phyloP scores from a whole-genome alignment of 495 filamentous ascomycete genomes.

The Pseudevernia furfuracea region DNA sequence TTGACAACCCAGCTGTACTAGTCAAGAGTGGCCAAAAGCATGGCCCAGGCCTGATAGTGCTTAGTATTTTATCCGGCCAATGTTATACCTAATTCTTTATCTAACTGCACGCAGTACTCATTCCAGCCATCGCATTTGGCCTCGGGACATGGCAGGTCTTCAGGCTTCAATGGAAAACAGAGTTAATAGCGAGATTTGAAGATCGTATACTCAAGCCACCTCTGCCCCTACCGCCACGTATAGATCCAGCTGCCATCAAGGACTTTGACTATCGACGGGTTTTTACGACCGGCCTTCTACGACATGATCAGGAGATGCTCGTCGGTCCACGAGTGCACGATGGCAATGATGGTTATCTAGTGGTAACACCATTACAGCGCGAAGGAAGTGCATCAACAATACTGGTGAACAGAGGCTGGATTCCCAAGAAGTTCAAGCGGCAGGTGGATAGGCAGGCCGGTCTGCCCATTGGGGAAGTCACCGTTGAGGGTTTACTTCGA shows the following conservation, averaged over 20 bases:
- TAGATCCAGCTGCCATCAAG: conserved; percentile 69
- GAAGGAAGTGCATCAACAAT: conserved; percentile 56
- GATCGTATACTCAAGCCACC: conserved; percentile 82
- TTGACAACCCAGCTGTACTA: conserved; percentile 75
- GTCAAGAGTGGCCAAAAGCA: conserved; percentile 66
- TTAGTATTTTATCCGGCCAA: conserved; percentile 44
- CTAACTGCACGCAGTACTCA: conserved; percentile 54
- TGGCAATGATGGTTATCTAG: conserved; percentile 80
- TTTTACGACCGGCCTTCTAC: conserved; percentile 60
- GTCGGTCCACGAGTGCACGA: conserved; percentile 84
- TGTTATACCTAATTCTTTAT: neutral
- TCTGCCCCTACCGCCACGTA: conserved; percentile 71
- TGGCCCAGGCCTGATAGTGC: conserved; percentile 71
- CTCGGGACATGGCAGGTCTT: conserved; percentile 96
- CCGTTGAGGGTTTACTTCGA: conserved; percentile 73
- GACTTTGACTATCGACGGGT: conserved; percentile 93
- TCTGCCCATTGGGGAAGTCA: conserved; percentile 58
- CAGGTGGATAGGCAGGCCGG: conserved; percentile 54
- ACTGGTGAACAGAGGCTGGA: conserved; percentile 86
- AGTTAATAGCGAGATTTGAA: conserved; percentile 80
- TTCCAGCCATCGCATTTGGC: conserved; percentile 81
- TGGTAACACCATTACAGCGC: conserved; percentile 83
- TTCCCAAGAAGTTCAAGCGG: conserved; percentile 57
- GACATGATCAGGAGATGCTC: conserved; percentile 93
- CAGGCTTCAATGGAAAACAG: conserved; percentile 86